Percentiles rank a stretch among this genome's conserved stretches.
phyloP scores from a whole-genome alignment of 345 rosid species.

The Eucalyptus erythrocorys region DNA sequence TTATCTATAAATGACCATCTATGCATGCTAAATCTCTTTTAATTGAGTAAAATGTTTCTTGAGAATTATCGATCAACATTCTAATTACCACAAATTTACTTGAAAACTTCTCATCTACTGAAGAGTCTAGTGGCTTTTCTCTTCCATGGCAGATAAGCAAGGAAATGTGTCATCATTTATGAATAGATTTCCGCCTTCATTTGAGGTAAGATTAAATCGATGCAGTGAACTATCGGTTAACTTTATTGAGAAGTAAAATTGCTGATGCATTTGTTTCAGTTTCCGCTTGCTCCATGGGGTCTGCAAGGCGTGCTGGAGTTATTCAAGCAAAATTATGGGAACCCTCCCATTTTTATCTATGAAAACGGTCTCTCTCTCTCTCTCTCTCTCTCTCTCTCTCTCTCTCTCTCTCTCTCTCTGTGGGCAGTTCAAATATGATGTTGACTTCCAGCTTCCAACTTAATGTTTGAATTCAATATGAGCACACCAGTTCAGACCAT shows the following conservation, averaged over 20 bases:
- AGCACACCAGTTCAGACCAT: not conserved
- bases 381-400: not conserved
- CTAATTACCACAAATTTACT: not conserved
- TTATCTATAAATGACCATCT: not conserved
- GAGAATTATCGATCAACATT: not conserved
- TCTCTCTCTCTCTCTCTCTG: not conserved
- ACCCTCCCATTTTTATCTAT: constrained; percentile 1
- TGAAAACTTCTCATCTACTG: not conserved
- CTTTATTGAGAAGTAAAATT: not conserved
- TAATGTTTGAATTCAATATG: not conserved
- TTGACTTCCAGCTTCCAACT: not conserved
- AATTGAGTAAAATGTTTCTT: not conserved
- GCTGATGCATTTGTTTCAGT: not conserved
- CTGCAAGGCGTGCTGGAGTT: constrained; percentile 4
- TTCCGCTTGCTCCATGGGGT: constrained; percentile 3
- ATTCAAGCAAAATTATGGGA: constrained; percentile 7
- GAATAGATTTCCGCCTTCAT: not conserved
- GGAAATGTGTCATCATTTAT: not conserved
- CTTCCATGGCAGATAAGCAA: not conserved
- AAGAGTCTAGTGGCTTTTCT: not conserved
- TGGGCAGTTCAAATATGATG: not conserved
- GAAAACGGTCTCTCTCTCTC: constrained; percentile 3
- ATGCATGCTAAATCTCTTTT: not conserved
- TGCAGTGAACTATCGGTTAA: not conserved
- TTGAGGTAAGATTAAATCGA: not conserved